phyloP scores from a whole-genome alignment of 2,329 filamentous ascomycete species.

The Paraphaeosphaeria minitans region DNA sequence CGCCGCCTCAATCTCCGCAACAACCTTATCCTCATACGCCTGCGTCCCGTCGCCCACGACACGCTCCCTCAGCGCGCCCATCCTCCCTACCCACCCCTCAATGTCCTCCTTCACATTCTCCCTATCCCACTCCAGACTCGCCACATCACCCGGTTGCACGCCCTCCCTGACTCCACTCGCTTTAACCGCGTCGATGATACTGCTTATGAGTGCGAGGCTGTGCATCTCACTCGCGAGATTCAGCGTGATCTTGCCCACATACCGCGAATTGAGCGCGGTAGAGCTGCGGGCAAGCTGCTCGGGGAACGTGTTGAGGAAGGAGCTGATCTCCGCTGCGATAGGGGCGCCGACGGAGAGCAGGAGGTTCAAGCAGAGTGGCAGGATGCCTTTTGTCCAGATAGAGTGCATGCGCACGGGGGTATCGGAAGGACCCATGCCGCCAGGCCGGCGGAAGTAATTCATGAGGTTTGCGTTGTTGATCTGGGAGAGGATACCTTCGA shows the following conservation, averaged over 20 bases:
- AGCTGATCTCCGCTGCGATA: conserved; percentile 81
- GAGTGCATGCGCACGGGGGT: conserved; percentile 77
- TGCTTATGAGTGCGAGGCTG: conserved; percentile 75
- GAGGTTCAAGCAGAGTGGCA: conserved; percentile 88
- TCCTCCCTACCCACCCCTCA: conserved; percentile 77
- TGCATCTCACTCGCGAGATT: conserved; percentile 77
- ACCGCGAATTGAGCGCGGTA: conserved; percentile 69
- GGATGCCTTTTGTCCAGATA: conserved; percentile 86
- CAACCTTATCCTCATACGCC: conserved; percentile 74
- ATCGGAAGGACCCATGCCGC: conserved; percentile 79
- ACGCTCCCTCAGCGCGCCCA: conserved; percentile 70
- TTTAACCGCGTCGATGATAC: conserved; percentile 71
- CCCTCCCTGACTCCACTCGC: conserved; percentile 52
- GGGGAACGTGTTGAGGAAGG: conserved; percentile 89
- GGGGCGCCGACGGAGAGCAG: conserved; percentile 80
- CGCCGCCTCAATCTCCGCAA: conserved; percentile 50
- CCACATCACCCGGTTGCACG: conserved; percentile 66
- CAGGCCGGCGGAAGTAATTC: conserved; percentile 70
- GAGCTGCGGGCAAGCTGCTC: conserved; percentile 72
- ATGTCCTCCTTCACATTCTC: conserved; percentile 77
- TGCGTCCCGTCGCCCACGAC: conserved; percentile 75
- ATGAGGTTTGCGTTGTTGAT: conserved; percentile 80
- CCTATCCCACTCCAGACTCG: conserved; percentile 76
- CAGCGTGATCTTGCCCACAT: conserved; percentile 67
- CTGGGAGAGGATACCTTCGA: conserved; percentile 80